A percentile compares a stretch with the other conserved stretches of the same genome.
These are phyloP conservation scores for Magnolia changhungtana DNA, from an alignment of 164 flowering plant genomes.

Conservation along the genomic window DNA sequence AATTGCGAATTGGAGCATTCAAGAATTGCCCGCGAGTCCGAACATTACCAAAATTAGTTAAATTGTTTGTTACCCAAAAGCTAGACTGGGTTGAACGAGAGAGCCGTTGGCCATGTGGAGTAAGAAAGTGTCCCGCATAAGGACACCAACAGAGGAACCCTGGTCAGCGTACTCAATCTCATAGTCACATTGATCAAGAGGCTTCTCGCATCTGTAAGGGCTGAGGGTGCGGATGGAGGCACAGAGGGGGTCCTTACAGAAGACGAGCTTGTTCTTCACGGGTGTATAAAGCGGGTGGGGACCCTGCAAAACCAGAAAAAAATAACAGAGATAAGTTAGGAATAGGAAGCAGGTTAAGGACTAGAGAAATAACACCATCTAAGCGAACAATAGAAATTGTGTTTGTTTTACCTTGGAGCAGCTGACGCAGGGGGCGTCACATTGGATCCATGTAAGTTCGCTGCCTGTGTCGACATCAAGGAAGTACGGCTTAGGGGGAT, in stretches of 20 bases:
- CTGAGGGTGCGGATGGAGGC: slow-evolving; percentile 41
- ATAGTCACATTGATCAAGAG: slow-evolving; percentile 77
- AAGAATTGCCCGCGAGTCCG: slow-evolving; percentile 45
- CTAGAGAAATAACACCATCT: not conserved
- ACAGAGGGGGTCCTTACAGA: slow-evolving; percentile 67
- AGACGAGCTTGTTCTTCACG: slow-evolving; percentile 48
- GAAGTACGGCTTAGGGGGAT: slow-evolving; percentile 72
- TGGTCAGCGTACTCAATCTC: slow-evolving; percentile 88
- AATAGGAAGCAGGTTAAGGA: not conserved
- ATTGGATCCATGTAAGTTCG: slow-evolving; percentile 95
- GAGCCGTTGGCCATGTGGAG: slow-evolving; percentile 53
- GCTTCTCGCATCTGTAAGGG: slow-evolving; percentile 40
- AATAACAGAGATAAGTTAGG: not conserved
- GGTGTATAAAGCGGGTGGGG: slow-evolving; percentile 78
- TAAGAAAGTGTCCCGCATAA: slow-evolving; percentile 53
- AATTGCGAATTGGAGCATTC: not conserved
- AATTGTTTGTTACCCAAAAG: slow-evolving; percentile 49
- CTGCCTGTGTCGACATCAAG: slow-evolving; percentile 97
- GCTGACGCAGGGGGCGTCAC: slow-evolving; percentile 79
- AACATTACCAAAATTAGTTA: slow-evolving; percentile 31
- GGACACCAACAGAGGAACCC: slow-evolving; percentile 81
- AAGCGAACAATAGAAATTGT: not conserved
- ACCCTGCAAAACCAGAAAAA: slow-evolving; percentile 34
- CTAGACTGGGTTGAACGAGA: slow-evolving; percentile 42
- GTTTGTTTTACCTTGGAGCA: slow-evolving; percentile 50